Evolutionary conservation across 805 yeast species (phyloP).

Genomic region (Clavispora fructus): DNA sequence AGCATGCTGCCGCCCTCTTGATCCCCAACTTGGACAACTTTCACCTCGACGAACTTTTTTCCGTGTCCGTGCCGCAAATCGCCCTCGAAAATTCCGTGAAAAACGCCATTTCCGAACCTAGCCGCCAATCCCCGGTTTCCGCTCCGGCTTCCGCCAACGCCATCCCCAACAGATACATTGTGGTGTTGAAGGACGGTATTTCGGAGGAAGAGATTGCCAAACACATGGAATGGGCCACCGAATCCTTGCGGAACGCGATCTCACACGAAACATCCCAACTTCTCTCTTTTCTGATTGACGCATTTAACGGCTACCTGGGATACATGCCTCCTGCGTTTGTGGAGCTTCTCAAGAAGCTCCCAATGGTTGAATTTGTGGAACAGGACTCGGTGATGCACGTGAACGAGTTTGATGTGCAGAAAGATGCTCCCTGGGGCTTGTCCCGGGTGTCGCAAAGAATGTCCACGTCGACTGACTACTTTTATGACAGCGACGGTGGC

Average conservation of each 20-base stretch:
- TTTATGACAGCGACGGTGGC: constrained; percentile 70
- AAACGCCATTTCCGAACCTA: not conserved
- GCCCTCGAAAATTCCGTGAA: not conserved
- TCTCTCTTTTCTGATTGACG: constrained; percentile 6
- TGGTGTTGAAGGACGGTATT: constrained; percentile 12
- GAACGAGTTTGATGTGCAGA: constrained; percentile 55
- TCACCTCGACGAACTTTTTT: not conserved
- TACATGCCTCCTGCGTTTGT: constrained; percentile 16
- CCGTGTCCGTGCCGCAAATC: not conserved
- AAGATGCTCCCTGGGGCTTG: constrained; percentile 94
- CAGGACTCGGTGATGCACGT: constrained; percentile 18
- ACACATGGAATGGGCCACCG: constrained; percentile 12
- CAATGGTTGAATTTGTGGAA: constrained; percentile 19
- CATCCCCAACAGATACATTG: constrained; percentile 7
- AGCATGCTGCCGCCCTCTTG: constrained; percentile 1
- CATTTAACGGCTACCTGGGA: constrained; percentile 18
- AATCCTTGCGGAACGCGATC: constrained; percentile 15
- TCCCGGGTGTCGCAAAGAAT: constrained; percentile 84
- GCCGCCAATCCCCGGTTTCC: not conserved
- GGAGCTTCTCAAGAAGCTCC: constrained; percentile 9
- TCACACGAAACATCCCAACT: constrained; percentile 8
- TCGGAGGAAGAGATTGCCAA: constrained; percentile 3
- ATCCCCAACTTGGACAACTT: constrained; percentile 1
- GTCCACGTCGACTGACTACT: constrained; percentile 45
- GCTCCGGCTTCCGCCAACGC: not conserved